These are phyloP conservation scores for Cladosporium sp. DNA, from an alignment of 2,329 filamentous ascomycete species.

Conservation along the genomic window DNA sequence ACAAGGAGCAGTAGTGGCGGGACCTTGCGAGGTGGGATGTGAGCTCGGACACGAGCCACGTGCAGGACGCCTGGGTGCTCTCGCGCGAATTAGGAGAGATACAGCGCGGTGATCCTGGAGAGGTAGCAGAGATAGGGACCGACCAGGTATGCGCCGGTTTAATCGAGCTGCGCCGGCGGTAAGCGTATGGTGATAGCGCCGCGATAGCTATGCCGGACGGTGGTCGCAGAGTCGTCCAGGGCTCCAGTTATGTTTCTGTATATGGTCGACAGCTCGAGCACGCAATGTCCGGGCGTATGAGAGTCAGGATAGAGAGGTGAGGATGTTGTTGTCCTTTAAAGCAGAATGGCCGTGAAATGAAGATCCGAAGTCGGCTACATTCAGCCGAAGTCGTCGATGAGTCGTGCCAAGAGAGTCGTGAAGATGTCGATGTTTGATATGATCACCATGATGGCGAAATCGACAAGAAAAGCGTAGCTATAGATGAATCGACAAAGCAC, in stretches of 20 bases:
- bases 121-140: not conserved
- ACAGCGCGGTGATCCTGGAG: slow-evolving; percentile 8
- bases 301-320: not conserved
- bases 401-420: not conserved
- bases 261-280: not conserved
- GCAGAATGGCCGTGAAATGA: not conserved
- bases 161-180: slow-evolving; percentile 10
- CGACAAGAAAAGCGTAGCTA: not conserved
- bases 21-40: not conserved
- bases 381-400: slow-evolving; percentile 14
- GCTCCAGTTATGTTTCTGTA: slow-evolving; percentile 9
- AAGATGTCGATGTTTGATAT: not conserved
- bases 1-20: slow-evolving; percentile 8
- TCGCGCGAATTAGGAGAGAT: not conserved
- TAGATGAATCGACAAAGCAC: not conserved
- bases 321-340: not conserved
- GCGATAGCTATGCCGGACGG: slow-evolving; percentile 6
- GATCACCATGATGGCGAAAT: slow-evolving; percentile 5
- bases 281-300: slow-evolving; percentile 9
- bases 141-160: slow-evolving; percentile 4
- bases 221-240: not conserved
- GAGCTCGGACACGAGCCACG: not conserved
- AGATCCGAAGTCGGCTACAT: slow-evolving; percentile 5
- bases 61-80: not conserved
- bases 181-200: slow-evolving; percentile 10